Evolutionary conservation across 73 alveolate genomes (phyloP).

Genomic region (Uronychia setigera): DNA sequence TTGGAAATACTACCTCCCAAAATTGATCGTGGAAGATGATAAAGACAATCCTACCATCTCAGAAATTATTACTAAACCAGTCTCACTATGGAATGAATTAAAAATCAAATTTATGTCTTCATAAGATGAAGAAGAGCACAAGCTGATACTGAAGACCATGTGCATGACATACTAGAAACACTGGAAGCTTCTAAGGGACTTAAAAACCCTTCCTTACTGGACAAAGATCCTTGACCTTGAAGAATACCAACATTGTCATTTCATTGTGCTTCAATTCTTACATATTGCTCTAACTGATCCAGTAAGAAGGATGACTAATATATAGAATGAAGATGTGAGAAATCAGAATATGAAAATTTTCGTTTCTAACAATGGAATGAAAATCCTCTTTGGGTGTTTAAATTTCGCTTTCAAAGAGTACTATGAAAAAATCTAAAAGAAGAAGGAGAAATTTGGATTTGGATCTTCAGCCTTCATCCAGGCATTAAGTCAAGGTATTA

Average conservation of each 20-base stretch:
- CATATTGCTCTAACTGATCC: constrained; percentile 15
- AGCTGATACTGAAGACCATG: constrained; percentile 35
- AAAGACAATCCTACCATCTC: constrained; percentile 22
- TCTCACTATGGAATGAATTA: constrained; percentile 42
- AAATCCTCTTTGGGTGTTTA: constrained; percentile 1
- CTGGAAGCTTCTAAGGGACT: constrained; percentile 27
- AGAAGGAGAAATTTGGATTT: background rate
- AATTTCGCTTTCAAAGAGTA: background rate
- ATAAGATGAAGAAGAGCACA: constrained; percentile 33
- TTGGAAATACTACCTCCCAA: constrained; percentile 42
- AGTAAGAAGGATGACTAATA: background rate
- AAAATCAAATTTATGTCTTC: constrained; percentile 30
- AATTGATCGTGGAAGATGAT: constrained; percentile 22
- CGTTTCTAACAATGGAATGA: constrained; percentile 23
- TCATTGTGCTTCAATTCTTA: constrained; percentile 23
- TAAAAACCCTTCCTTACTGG: constrained; percentile 46
- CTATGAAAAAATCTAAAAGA: background rate
- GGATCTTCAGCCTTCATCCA: background rate
- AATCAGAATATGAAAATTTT: constrained; percentile 36
- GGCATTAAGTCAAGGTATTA: background rate
- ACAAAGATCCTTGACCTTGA: constrained; percentile 27
- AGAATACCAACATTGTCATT: constrained; percentile 50
- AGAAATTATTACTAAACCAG: constrained; percentile 35
- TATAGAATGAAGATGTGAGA: constrained; percentile 5
- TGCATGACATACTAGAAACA: constrained; percentile 37